These are phyloP conservation scores for Forsythia viridissima DNA, from an alignment of 257 asterid genomes.

Conservation along the genomic window DNA sequence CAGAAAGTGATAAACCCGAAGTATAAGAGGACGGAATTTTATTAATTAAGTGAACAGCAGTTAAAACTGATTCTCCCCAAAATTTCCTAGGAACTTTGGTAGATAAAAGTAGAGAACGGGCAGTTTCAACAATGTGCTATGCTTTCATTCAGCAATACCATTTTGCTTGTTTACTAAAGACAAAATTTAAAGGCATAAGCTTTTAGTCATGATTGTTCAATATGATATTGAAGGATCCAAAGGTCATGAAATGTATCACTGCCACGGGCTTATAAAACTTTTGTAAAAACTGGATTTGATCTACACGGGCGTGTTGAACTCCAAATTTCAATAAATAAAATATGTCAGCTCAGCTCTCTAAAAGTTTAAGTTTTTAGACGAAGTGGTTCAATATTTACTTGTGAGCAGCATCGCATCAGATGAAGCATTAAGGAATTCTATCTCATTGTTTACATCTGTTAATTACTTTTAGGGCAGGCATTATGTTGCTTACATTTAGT, in stretches of 20 bases:
- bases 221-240: background rate
- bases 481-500: background rate
- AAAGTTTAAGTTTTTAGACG: conserved; percentile 43
- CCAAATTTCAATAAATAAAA: background rate
- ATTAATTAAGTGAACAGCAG: no score
- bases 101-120: no score
- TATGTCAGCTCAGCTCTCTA: conserved; percentile 14
- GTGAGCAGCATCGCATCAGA: background rate
- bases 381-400: conserved; percentile 35
- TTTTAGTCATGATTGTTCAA: background rate
- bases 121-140: no score
- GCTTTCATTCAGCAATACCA: no score
- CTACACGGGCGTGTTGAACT: background rate
- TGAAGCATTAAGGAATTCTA: background rate
- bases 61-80: no score
- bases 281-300: background rate
- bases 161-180: background rate
- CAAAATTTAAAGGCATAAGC: background rate
- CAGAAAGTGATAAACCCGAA: no score
- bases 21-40: no score
- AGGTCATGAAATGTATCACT: background rate
- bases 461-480: background rate
- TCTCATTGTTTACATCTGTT: background rate
- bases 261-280: background rate
- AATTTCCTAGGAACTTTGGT: no score